phyloP scores from a whole-genome alignment of 495 filamentous ascomycete genomes.

The Parachaetomium inaequale region DNA sequence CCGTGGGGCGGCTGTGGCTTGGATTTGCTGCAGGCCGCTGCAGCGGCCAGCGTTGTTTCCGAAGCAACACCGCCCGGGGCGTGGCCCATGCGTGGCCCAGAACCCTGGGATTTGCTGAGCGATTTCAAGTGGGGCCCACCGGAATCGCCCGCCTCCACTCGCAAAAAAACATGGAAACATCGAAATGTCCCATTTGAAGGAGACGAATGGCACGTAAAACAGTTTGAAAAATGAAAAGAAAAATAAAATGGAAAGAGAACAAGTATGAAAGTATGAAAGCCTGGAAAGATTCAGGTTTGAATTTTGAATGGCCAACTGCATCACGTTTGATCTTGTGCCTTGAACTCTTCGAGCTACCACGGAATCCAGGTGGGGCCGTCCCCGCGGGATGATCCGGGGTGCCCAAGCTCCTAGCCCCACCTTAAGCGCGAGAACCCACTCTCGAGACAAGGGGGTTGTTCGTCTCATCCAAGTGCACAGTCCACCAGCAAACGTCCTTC shows the following conservation, averaged over 20 bases:
- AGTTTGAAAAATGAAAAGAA: too few species aligned
- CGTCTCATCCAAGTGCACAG: too few species aligned
- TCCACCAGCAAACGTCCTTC: too few species aligned
- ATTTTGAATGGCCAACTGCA: not conserved
- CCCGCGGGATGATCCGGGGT: conserved; percentile 1
- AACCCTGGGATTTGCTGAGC: not conserved
- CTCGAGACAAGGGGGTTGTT: too few species aligned
- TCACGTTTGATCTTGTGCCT: not conserved
- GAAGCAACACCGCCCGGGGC: not conserved
- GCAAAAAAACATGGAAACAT: too few species aligned
- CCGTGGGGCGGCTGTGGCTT: conserved; percentile 7
- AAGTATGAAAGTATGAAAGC: too few species aligned
- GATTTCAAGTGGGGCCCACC: not conserved
- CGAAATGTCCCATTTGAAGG: too few species aligned
- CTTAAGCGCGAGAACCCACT: not conserved
- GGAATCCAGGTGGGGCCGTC: not conserved
- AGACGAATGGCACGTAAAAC: too few species aligned
- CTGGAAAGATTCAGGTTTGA: too few species aligned
- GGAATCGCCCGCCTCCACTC: not conserved
- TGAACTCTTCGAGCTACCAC: not conserved
- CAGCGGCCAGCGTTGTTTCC: conserved; percentile 11
- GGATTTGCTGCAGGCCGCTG: not conserved
- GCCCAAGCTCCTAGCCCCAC: not conserved
- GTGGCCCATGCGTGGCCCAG: not conserved
- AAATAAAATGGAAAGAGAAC: too few species aligned